Evolutionary conservation across 169 alveolate genomes (phyloP), one percentile per base, ranked within the genome.

Genomic region (Cyclospora cayetanensis): DNA sequence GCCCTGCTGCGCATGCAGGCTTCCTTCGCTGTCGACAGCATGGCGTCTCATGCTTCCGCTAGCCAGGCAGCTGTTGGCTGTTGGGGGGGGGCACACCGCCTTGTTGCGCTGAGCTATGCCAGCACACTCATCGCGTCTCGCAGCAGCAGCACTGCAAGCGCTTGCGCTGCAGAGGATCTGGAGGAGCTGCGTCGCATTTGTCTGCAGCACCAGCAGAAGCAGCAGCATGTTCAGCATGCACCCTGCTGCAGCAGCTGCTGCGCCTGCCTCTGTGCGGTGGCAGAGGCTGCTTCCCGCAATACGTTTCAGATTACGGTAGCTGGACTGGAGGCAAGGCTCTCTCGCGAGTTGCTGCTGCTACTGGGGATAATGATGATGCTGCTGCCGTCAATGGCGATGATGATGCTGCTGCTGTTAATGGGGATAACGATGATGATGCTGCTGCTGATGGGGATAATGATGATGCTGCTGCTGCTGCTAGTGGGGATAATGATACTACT

Each of bases 161-260:
- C 50, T 4, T 35, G 53, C 53, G 50, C 15, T 27, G 35, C 9
- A 31, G 42, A 41, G 29, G 34, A 18, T 7, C 20, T 35, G 60
- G 11, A 70, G 3, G 12, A 9, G 53, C 53, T 35, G 83, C 50
- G 83, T 25, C 25, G 39, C 25, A 66, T 66, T 22, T 66, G 79
- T 2, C 42, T 15, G 46, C 79, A 35, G 83, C 53, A 70, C 43
- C 60, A 70, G 34, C 83, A 70, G 83, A 66, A 70, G 83, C 83
- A 70, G 83, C 83, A 70, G 27, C 83, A 70, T 55, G 39, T 35
- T 3, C 50, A 37, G 55, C 83, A 70, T 70, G 53, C 34, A 35
- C 83, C 83, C 34, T 70, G 83, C 83, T 70, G 50, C 83, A 70
- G 53, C 83, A 70, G 83, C 60, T 70, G 83, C 83, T 70, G 53